Evolutionary conservation across 148 eudicot species (phyloP).

Genomic region (Drosera capensis): DNA sequence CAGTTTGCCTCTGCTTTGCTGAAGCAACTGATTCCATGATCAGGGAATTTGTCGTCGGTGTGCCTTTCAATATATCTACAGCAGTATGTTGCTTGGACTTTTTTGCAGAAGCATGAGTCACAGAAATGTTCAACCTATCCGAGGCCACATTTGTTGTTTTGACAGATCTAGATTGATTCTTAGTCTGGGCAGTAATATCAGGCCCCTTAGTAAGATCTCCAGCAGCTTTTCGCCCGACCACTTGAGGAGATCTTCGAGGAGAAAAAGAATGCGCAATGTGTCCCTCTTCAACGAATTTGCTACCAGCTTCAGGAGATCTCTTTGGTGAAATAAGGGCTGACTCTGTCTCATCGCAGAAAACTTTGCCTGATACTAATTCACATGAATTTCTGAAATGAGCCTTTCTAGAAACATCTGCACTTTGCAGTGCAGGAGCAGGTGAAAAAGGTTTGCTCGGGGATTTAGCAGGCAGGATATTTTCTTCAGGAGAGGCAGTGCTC

Average conservation of each 20-base stretch:
- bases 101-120: conserved; percentile 19
- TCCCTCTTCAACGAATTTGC: conserved; percentile 17
- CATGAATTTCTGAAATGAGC: conserved; percentile 20
- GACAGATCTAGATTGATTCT: conserved; percentile 20
- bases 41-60: conserved; percentile 23
- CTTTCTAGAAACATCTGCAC: conserved; percentile 21
- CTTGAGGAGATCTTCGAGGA: conserved; percentile 33
- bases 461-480: conserved; percentile 12
- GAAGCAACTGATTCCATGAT: conserved; percentile 18
- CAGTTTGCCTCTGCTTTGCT: conserved; percentile 15
- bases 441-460: conserved; percentile 11
- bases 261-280: conserved; percentile 18
- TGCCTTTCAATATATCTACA: conserved; percentile 32
- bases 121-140: conserved; percentile 23
- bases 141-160: conserved; percentile 14
- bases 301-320: conserved; percentile 26
- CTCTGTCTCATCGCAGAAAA: conserved; percentile 18
- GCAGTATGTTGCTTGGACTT: conserved; percentile 27
- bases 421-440: conserved; percentile 17
- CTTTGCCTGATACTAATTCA: conserved; percentile 19
- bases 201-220: conserved; percentile 18
- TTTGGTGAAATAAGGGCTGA: conserved; percentile 24
- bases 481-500: conserved; percentile 15
- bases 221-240: conserved; percentile 23
- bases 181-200: conserved; percentile 19